Evolutionary conservation across 164 flowering plant genomes (phyloP).

Genomic region (Stephania japonica): DNA sequence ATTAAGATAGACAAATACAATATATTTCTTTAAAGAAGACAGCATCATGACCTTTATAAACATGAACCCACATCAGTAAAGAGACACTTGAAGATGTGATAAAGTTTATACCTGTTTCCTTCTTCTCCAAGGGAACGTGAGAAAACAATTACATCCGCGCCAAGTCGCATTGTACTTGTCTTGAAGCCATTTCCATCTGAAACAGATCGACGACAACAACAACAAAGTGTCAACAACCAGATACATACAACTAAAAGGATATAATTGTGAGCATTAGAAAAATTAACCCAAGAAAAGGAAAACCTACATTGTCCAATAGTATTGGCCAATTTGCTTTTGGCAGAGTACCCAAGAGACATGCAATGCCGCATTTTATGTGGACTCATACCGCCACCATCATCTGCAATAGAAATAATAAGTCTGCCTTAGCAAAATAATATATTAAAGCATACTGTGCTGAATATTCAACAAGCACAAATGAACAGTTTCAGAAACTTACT

Average conservation of each 20-base stretch:
- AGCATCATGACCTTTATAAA: too few species aligned
- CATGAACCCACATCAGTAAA: too few species aligned
- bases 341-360: constrained; percentile 95
- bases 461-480: too few species aligned
- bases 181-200: constrained; percentile 98
- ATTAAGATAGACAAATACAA: too few species aligned
- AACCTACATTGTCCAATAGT: constrained; percentile 91
- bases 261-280: background rate
- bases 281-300: background rate
- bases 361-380: constrained; percentile 91
- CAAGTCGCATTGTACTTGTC: constrained; percentile 98
- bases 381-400: constrained; percentile 86
- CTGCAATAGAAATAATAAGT: constrained; percentile 10
- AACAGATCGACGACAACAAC: background rate
- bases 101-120: constrained; percentile 50
- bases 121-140: constrained; percentile 65
- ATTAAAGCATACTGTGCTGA: background rate
- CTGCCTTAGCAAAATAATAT: background rate
- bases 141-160: constrained; percentile 97
- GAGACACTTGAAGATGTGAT: too few species aligned
- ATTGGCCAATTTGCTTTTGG: constrained; percentile 78
- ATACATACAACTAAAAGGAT: too few species aligned
- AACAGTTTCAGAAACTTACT: background rate
- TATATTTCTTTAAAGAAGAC: too few species aligned
- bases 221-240: background rate